Base-by-base conservation (phyloP, 495 filamentous ascomycete species). In the Aspergillus ellipticus region DNA sequence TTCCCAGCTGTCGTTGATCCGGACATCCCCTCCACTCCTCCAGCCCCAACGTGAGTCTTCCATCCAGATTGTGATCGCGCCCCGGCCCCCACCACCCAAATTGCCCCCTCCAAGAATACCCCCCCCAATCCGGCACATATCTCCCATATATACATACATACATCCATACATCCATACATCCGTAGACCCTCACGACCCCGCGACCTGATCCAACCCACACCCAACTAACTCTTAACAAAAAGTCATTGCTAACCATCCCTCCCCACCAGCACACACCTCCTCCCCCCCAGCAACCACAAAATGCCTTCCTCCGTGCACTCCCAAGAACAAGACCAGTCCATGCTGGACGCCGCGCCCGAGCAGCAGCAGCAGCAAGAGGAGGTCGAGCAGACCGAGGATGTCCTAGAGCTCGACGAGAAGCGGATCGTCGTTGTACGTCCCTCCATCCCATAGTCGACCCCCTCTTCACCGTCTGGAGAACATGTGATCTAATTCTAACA, bases 341-440 rank as follows among this genome's bases (percentile, higher is more conserved):
- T 88, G 85, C 69, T 79, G 49, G 74, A 79, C 56, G 75, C 67
- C 3, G 70, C 68, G 51, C 46, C 65, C 49, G 62, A 73, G 46
- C 74, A 81, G 15, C 69, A 72, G 22, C 62, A 69, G 6, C 75
- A 69, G 6, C 75, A 28, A 7, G 24, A 71, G 54, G 67, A 71
- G 8, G 66, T 68, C 46, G 74, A 72, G 49, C 66, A 67, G n/a
- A 67, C 71, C 13, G 68, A 69, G 1, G 68, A 69, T 1, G 68
- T 73, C 13, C 70, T 79, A 19, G 73, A 74, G 35, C 59, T 78
- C 45, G 77, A 81, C 10, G 73, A 79, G 33, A 77, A 79, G 64
- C 72, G 79, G 28, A 81, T 86, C 51, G 63, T 81, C 51, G 78
- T 86, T 58, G 83, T 86, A 58, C 61, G 82, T 74, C 35, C 57